A percentile compares a stretch with the other conserved stretches of the same genome.
phyloP scores from a whole-genome alignment of 805 yeast genomes.

The Candida krabiensis region DNA sequence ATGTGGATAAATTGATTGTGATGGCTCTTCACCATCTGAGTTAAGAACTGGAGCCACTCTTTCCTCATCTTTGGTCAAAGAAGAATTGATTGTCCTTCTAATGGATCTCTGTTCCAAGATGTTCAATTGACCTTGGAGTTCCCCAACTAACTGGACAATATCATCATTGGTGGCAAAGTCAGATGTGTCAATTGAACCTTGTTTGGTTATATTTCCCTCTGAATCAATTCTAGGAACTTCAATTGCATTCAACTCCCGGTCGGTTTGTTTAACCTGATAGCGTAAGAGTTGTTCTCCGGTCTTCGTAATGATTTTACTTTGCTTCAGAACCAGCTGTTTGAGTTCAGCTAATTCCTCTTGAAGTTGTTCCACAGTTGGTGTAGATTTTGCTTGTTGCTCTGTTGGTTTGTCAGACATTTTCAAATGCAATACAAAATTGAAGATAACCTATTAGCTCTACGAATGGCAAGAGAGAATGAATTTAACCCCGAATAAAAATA shows the following conservation, averaged over 20 bases:
- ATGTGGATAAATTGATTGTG: conserved; percentile 52
- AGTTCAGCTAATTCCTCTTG: conserved; percentile 52
- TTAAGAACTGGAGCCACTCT: conserved; percentile 69
- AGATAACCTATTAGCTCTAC: too few relatives aligned
- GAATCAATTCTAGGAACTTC: conserved; percentile 23
- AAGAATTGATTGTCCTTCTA: conserved; percentile 66
- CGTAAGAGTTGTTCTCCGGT: conserved; percentile 81
- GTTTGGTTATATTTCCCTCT: conserved; percentile 14
- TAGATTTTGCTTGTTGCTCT: conserved; percentile 54
- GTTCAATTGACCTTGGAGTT: conserved; percentile 84
- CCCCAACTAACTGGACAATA: conserved; percentile 82
- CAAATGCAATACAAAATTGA: too few relatives aligned
- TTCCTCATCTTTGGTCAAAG: conserved; percentile 41
- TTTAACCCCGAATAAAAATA: too few relatives aligned
- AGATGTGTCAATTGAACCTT: conserved; percentile 37
- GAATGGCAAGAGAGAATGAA: too few relatives aligned
- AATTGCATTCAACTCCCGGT: conserved; percentile 24
- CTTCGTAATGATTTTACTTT: conserved; percentile 61
- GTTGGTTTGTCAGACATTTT: conserved; percentile 49
- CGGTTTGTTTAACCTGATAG: conserved; percentile 61
- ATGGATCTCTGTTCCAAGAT: conserved; percentile 74
- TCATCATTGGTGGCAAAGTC: conserved; percentile 82
- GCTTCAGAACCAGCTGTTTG: conserved; percentile 58
- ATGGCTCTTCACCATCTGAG: conserved; percentile 74
- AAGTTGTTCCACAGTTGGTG: conserved; percentile 34